A percentile compares a stretch with the other conserved stretches of the same genome.
Evolutionary conservation across 208 protist species (phyloP).

Genomic region (Naegleria fowleri): DNA sequence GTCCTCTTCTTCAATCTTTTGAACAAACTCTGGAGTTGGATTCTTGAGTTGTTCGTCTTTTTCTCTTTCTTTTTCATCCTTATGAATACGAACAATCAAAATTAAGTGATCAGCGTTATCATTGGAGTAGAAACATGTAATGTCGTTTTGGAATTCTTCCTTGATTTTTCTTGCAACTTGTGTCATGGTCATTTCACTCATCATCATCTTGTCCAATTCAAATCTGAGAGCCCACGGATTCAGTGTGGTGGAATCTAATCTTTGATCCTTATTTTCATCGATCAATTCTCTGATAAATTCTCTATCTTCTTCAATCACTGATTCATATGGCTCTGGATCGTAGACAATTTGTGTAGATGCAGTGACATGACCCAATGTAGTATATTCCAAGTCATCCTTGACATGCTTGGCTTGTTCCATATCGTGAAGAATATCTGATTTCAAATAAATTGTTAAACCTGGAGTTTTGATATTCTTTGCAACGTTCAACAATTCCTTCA

Average conservation of each 20-base stretch:
- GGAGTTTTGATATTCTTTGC: conserved; percentile 90
- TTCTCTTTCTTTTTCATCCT: conserved; percentile 39
- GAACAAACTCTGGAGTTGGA: conserved; percentile 51
- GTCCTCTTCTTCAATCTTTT: conserved; percentile 41
- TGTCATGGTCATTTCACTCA: conserved; percentile 56
- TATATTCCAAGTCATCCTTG: conserved; percentile 85
- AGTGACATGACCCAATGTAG: conserved; percentile 80
- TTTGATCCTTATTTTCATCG: conserved; percentile 45
- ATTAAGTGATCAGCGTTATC: conserved; percentile 73
- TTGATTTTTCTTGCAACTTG: conserved; percentile 61
- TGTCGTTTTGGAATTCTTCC: conserved; percentile 44
- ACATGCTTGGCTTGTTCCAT: conserved; percentile 68
- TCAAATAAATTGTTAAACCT: conserved; percentile 84
- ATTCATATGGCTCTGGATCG: conserved; percentile 84
- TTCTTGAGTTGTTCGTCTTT: conserved; percentile 41
- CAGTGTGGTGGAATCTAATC: conserved; percentile 26
- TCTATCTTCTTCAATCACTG: conserved; percentile 86
- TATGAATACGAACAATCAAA: conserved; percentile 54
- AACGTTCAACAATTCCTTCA: conserved; percentile 98
- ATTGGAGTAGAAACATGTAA: conserved; percentile 59
- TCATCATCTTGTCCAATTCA: conserved; percentile 57
- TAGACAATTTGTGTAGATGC: conserved; percentile 90
- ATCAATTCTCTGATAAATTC: conserved; percentile 66
- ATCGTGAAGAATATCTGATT: conserved; percentile 52
- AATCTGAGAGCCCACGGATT: conserved; percentile 75